A percentile compares a stretch with the other conserved stretches of the same genome.
phyloP scores from a whole-genome alignment of 1,284 basidiomycete species.

The Grifola frondosa region DNA sequence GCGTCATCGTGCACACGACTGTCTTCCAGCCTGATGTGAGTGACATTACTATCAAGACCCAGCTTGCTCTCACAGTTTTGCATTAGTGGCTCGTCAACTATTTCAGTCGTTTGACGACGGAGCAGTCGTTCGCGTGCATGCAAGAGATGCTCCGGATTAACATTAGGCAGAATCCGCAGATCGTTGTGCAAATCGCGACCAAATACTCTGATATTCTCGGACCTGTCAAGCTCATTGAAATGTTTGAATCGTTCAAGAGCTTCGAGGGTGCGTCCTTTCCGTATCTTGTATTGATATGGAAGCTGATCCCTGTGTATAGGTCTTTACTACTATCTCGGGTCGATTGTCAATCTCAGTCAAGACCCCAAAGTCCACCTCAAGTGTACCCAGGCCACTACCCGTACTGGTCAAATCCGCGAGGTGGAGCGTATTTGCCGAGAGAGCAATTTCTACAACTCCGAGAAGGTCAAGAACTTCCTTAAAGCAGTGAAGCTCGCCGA shows the following conservation, averaged over 20 bases:
- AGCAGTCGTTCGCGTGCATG: constrained; percentile 94
- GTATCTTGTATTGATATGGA: too few species aligned
- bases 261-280: constrained; percentile 67
- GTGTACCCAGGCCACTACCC: constrained; percentile 97
- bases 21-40: constrained; percentile 79
- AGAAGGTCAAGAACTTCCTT: constrained; percentile 99
- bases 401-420: constrained; percentile 96
- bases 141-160: constrained; percentile 96
- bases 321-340: constrained; percentile 96
- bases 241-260: constrained; percentile 97
- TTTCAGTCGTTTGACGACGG: constrained; percentile 94
- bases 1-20: constrained; percentile 91
- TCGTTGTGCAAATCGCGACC: constrained; percentile 96
- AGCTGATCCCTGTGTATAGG: constrained; percentile 46
- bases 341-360: constrained; percentile 93
- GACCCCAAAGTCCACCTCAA: constrained; percentile 97
- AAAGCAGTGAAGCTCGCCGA: constrained; percentile 95
- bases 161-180: constrained; percentile 90
- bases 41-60: too few species aligned
- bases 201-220: constrained; percentile 99
- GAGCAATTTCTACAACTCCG: constrained; percentile 94
- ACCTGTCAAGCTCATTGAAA: constrained; percentile 94
- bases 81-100: constrained; percentile 87
- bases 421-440: constrained; percentile 98
- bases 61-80: constrained; percentile 1